Evolutionary conservation across 108 stramenopile species (phyloP).

Genomic region (Asterionellopsis glacialis): DNA sequence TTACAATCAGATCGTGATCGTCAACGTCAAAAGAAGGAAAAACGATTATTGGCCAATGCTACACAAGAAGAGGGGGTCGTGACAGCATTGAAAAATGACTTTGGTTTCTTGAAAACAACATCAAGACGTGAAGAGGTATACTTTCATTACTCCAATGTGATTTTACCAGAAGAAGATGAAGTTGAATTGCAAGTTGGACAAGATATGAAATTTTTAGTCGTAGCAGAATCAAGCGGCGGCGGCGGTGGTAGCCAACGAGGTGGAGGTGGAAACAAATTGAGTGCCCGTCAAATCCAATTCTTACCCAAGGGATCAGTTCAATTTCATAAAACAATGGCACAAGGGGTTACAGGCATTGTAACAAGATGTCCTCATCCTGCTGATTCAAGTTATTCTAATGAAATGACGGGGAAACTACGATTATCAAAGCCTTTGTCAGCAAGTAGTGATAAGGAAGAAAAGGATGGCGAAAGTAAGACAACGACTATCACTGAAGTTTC

Average conservation of each 20-base stretch:
- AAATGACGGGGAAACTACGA: conserved; percentile 36
- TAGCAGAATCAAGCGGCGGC: conserved; percentile 23
- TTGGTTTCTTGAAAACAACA: conserved; percentile 58
- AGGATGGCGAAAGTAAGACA: conserved; percentile 17
- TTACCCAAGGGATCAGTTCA: conserved; percentile 60
- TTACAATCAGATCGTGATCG: conserved; percentile 66
- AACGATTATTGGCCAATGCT: conserved; percentile 48
- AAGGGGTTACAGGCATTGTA: conserved; percentile 66
- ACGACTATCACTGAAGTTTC: conserved; percentile 31
- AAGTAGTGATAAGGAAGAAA: no score
- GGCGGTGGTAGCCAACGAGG: background rate
- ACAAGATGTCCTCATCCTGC: conserved; percentile 43
- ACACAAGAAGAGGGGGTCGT: conserved; percentile 63
- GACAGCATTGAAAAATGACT: conserved; percentile 49
- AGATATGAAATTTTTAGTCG: conserved; percentile 73
- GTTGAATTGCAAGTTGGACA: conserved; percentile 45
- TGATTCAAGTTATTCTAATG: conserved; percentile 7
- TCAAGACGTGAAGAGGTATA: conserved; percentile 58
- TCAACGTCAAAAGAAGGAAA: conserved; percentile 29
- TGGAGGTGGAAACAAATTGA: conserved; percentile 20
- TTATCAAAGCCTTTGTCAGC: conserved; percentile 30
- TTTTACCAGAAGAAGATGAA: conserved; percentile 27
- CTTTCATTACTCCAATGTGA: conserved; percentile 58
- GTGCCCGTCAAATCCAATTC: conserved; percentile 55
- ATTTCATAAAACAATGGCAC: conserved; percentile 53